Evolutionary conservation across 176 grass and related monocot genomes (phyloP).

Genomic region (Dendrocalamus sinicus): DNA sequence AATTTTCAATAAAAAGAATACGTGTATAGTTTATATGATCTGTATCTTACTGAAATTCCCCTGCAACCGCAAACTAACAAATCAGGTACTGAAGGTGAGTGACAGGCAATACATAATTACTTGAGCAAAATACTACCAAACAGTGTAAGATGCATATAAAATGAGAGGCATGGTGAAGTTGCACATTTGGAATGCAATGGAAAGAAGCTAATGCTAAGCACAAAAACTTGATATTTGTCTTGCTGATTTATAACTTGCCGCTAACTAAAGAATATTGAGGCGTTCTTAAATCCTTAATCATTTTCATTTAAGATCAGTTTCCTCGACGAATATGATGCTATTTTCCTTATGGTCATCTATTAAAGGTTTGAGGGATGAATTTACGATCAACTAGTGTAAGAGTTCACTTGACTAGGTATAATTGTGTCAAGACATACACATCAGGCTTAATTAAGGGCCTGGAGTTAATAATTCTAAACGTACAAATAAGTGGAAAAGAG

Average conservation of each 20-base stretch:
- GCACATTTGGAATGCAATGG: not conserved
- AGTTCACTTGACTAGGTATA: conserved; percentile 12
- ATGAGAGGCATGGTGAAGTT: not conserved
- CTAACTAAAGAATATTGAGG: conserved; percentile 6
- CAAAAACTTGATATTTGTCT: conserved; percentile 1
- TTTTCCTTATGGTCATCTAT: not conserved
- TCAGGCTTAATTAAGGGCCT: not conserved
- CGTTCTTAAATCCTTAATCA: not conserved
- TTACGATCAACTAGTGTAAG: conserved; percentile 9
- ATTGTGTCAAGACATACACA: conserved; percentile 2
- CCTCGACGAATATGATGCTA: not conserved
- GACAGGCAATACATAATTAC: not conserved
- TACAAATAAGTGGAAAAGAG: not conserved
- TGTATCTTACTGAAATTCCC: conserved; percentile 6
- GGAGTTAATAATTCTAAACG: not conserved
- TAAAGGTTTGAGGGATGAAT: not conserved
- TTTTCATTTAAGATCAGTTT: conserved; percentile 6
- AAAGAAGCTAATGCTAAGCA: conserved; percentile 20
- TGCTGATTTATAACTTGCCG: not conserved
- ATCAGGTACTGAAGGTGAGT: conserved; percentile 2
- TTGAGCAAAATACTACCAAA: conserved; percentile 7
- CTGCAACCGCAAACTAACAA: conserved; percentile 8
- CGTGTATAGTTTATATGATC: conserved; percentile 11
- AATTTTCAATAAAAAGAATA: not conserved
- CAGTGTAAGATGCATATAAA: not conserved